phyloP scores from a whole-genome alignment of 2,329 filamentous ascomycete genomes.

The Anthostomella pinea region DNA sequence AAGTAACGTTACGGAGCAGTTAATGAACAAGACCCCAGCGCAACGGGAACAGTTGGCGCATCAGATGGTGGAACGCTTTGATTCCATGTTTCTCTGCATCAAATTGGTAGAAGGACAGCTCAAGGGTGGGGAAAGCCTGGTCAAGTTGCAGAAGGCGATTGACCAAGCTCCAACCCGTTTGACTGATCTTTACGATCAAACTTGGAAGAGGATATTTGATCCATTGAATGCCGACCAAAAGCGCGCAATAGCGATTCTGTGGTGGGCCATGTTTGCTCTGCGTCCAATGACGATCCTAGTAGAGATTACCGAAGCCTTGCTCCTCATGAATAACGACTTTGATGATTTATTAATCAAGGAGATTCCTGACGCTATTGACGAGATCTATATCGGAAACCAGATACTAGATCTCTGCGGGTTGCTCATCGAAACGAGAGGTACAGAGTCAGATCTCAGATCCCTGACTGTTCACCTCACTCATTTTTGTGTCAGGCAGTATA shows the following conservation, averaged over 20 bases:
- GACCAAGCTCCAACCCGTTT: slow-evolving; percentile 28
- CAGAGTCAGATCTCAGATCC: background rate
- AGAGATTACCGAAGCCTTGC: slow-evolving; percentile 12
- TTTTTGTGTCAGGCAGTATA: slow-evolving; percentile 14
- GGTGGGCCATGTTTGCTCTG: slow-evolving; percentile 27
- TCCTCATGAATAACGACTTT: slow-evolving; percentile 5
- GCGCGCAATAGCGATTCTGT: slow-evolving; percentile 29
- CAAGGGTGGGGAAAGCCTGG: slow-evolving; percentile 23
- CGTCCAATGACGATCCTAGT: slow-evolving; percentile 9
- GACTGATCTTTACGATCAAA: slow-evolving; percentile 28
- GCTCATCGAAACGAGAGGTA: slow-evolving; percentile 7
- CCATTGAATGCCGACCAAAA: slow-evolving; percentile 11
- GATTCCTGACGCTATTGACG: slow-evolving; percentile 9
- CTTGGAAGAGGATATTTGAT: slow-evolving; percentile 25
- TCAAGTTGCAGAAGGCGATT: slow-evolving; percentile 28
- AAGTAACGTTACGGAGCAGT: slow-evolving; percentile 27
- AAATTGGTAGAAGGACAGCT: slow-evolving; percentile 29
- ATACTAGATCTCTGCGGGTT: slow-evolving; percentile 13
- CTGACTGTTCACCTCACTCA: slow-evolving; percentile 13
- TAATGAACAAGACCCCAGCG: slow-evolving; percentile 24
- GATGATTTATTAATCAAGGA: slow-evolving; percentile 4
- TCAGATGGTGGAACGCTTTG: slow-evolving; percentile 25
- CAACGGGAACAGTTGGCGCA: slow-evolving; percentile 19
- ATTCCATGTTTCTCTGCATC: slow-evolving; percentile 36
- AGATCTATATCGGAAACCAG: slow-evolving; percentile 8